Conservation (phyloP, 495 filamentous ascomycete genomes). For the Penicillium silybi region DNA sequence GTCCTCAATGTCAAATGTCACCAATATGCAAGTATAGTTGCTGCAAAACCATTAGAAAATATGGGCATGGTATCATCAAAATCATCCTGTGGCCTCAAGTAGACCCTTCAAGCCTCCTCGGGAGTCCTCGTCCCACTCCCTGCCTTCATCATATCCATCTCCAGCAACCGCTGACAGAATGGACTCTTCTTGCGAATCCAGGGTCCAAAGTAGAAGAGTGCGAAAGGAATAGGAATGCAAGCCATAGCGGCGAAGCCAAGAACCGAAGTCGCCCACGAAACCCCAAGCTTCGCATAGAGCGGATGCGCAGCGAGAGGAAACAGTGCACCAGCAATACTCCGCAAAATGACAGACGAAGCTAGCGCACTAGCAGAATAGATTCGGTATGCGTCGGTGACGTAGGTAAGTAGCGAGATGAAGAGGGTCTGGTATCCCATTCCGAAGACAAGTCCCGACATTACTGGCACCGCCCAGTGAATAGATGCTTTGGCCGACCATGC, state of each 20-base stretch:
- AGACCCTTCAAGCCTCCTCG: conserved; percentile 8
- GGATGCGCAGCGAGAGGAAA: conserved; percentile 43
- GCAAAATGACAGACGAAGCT: conserved; percentile 57
- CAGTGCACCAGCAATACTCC: conserved; percentile 59
- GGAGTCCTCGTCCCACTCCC: conserved; percentile 16
- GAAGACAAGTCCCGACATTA: conserved; percentile 61
- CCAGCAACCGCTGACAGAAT: conserved; percentile 36
- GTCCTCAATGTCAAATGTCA: neutral
- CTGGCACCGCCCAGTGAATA: conserved; percentile 62
- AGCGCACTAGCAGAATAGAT: conserved; percentile 67
- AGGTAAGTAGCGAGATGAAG: conserved; percentile 69
- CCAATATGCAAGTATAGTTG: neutral
- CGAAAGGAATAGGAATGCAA: conserved; percentile 40
- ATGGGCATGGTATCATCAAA: neutral
- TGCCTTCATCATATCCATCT: conserved; percentile 18
- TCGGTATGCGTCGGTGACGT: conserved; percentile 73
- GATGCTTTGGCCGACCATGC: conserved; percentile 57
- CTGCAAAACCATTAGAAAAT: neutral
- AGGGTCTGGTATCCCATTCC: conserved; percentile 64
- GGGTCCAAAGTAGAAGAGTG: conserved; percentile 32
- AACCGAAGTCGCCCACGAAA: conserved; percentile 42
- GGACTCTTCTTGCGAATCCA: conserved; percentile 36
- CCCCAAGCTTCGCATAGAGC: conserved; percentile 38
- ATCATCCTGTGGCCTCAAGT: neutral
- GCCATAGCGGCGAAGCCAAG: conserved; percentile 44